phyloP scores from a whole-genome alignment of 176 grass and related monocot genomes.

The Stipa capillata region DNA sequence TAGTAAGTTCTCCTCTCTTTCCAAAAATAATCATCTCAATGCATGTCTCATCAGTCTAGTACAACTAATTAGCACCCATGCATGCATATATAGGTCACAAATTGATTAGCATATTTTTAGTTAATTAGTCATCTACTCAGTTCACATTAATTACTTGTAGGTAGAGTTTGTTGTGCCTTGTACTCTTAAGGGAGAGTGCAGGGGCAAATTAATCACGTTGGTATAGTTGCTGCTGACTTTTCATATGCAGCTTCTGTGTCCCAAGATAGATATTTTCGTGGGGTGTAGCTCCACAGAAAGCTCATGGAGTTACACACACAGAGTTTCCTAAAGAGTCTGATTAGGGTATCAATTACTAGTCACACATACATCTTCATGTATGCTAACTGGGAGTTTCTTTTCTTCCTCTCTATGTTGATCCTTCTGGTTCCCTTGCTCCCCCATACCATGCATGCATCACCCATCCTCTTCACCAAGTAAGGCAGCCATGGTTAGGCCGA shows the following conservation, averaged over 20 bases:
- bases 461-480: not conserved
- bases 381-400: not conserved
- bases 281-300: slow-evolving; percentile 9
- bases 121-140: not conserved
- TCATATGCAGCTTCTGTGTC: slow-evolving; percentile 23
- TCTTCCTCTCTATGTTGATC: not conserved
- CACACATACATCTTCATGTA: not conserved
- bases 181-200: slow-evolving; percentile 33
- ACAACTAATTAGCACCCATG: not conserved
- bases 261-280: not conserved
- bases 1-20: not conserved
- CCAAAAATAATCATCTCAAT: not conserved
- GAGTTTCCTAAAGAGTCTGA: not conserved
- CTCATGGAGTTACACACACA: not conserved
- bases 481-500: slow-evolving; percentile 18
- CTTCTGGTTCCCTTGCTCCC: not conserved
- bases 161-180: not conserved
- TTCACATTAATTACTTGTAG: slow-evolving; percentile 1
- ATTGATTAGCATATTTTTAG: not conserved
- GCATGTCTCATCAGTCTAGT: not conserved
- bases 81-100: slow-evolving; percentile 17
- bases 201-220: not conserved
- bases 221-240: slow-evolving; percentile 35
- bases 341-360: not conserved
- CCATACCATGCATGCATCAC: not conserved